Conservation (phyloP, 106 monocot genomes). For the Xerophyta viscosa region DNA sequence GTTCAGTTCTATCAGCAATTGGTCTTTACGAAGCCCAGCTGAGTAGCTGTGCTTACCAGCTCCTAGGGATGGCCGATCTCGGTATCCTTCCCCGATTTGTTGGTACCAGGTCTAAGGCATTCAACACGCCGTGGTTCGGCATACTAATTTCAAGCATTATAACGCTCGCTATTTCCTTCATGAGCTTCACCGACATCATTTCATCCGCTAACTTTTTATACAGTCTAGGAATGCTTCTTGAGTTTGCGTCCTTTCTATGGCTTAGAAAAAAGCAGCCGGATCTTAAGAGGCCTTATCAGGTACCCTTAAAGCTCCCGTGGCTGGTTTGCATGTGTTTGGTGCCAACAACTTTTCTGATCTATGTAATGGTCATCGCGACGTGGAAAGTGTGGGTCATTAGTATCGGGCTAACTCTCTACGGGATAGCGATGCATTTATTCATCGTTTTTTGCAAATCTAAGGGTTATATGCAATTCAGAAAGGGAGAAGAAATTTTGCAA, state of each 20-base stretch:
- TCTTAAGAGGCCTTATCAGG: slow-evolving; percentile 55
- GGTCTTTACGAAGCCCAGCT: slow-evolving; percentile 89
- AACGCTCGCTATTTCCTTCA: slow-evolving; percentile 74
- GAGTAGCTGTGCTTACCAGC: slow-evolving; percentile 73
- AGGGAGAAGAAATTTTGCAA: neutral
- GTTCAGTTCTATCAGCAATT: slow-evolving; percentile 69
- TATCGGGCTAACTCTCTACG: slow-evolving; percentile 32
- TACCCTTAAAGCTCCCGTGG: slow-evolving; percentile 39
- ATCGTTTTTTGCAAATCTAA: slow-evolving; percentile 41
- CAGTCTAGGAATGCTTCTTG: slow-evolving; percentile 80
- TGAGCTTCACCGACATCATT: slow-evolving; percentile 66
- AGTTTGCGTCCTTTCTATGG: slow-evolving; percentile 69
- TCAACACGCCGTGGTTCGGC: slow-evolving; percentile 73
- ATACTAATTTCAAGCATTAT: slow-evolving; percentile 53
- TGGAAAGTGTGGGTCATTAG: slow-evolving; percentile 57
- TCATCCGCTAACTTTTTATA: slow-evolving; percentile 80
- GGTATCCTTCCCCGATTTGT: slow-evolving; percentile 54
- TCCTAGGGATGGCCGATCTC: slow-evolving; percentile 80
- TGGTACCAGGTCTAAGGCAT: slow-evolving; percentile 44
- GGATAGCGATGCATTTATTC: slow-evolving; percentile 31
- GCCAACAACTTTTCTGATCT: slow-evolving; percentile 54
- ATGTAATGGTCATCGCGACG: slow-evolving; percentile 51
- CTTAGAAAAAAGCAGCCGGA: slow-evolving; percentile 44
- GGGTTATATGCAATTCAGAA: slow-evolving; percentile 40
- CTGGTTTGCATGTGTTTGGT: slow-evolving; percentile 54